Evolutionary conservation across 108 stramenopile genomes (phyloP).

Genomic region (Discostella pseudostelligera): DNA sequence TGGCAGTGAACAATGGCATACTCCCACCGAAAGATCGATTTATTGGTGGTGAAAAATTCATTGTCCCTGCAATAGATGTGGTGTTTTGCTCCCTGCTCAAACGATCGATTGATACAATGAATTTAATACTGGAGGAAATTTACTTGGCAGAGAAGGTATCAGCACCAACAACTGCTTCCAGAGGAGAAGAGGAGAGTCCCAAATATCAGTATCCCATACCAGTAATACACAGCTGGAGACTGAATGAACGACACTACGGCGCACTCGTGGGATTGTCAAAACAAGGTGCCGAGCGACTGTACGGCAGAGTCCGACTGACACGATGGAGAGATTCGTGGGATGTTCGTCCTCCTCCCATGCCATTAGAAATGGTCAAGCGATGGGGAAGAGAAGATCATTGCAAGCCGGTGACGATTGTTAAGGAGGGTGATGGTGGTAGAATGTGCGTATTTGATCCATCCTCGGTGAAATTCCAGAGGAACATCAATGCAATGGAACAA

Average conservation of each 20-base stretch:
- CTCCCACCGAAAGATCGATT: constrained; percentile 11
- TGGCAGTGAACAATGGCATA: constrained; percentile 10
- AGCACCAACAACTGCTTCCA: neutral
- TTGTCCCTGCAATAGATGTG: constrained; percentile 26
- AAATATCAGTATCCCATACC: constrained; percentile 30
- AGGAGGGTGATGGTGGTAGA: constrained; percentile 2
- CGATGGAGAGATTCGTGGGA: constrained; percentile 39
- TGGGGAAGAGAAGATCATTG: constrained; percentile 29
- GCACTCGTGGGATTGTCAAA: constrained; percentile 32
- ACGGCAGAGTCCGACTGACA: constrained; percentile 21
- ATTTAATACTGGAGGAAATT: constrained; percentile 23
- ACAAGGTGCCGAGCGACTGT: constrained; percentile 31
- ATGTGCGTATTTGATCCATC: constrained; percentile 2
- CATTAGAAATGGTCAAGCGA: constrained; percentile 20
- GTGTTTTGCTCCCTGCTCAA: constrained; percentile 28
- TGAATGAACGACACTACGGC: constrained; percentile 37
- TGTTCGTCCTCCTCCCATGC: constrained; percentile 38
- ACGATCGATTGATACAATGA: constrained; percentile 31
- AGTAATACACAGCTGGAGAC: constrained; percentile 26
- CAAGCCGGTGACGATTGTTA: constrained; percentile 31
- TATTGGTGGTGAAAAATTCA: neutral
- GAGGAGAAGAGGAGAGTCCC: neutral
- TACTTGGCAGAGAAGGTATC: constrained; percentile 17
- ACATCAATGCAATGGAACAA: too few relatives aligned
- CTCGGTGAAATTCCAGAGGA: too few relatives aligned